phyloP scores from a whole-genome alignment of 768 basidiomycete species.

The Goffeauzyma gilvescens region DNA sequence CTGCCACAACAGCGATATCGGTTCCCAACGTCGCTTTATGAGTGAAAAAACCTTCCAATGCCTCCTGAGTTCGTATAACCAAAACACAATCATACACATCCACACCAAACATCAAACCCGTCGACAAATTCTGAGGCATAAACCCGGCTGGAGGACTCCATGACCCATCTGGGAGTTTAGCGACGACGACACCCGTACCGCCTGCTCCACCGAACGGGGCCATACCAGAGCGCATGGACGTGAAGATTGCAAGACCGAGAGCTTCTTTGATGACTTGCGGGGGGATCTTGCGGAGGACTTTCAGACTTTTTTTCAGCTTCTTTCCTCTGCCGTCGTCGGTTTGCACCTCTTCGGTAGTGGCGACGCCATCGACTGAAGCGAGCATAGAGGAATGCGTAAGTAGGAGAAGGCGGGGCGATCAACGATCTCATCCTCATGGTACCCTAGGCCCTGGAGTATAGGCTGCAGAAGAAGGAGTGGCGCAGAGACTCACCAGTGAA shows the following conservation, averaged over 20 bases:
- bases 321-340: slow-evolving; percentile 2
- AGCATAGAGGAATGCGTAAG: neutral
- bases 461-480: neutral
- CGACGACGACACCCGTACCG: slow-evolving; percentile 31
- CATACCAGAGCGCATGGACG: slow-evolving; percentile 26
- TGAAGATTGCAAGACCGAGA: slow-evolving; percentile 30
- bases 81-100: slow-evolving; percentile 32
- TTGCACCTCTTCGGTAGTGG: slow-evolving; percentile 1
- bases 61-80: slow-evolving; percentile 27
- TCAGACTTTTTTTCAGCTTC: slow-evolving; percentile 15
- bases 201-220: slow-evolving; percentile 32
- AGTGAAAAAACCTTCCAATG: slow-evolving; percentile 27
- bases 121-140: slow-evolving; percentile 29
- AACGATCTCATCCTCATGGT: neutral
- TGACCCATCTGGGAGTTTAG: slow-evolving; percentile 28
- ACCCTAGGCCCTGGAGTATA: neutral
- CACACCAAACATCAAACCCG: slow-evolving; percentile 30
- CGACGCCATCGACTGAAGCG: slow-evolving; percentile 14
- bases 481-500: slow-evolving; percentile 27
- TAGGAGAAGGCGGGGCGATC: neutral
- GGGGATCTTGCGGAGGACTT: slow-evolving; percentile 31
- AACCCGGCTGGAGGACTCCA: slow-evolving; percentile 31
- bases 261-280: slow-evolving; percentile 22
- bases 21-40: slow-evolving; percentile 30
- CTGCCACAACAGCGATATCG: slow-evolving; percentile 28